phyloP scores from a whole-genome alignment of 805 yeast species.

The Suhomyces prunicola region DNA sequence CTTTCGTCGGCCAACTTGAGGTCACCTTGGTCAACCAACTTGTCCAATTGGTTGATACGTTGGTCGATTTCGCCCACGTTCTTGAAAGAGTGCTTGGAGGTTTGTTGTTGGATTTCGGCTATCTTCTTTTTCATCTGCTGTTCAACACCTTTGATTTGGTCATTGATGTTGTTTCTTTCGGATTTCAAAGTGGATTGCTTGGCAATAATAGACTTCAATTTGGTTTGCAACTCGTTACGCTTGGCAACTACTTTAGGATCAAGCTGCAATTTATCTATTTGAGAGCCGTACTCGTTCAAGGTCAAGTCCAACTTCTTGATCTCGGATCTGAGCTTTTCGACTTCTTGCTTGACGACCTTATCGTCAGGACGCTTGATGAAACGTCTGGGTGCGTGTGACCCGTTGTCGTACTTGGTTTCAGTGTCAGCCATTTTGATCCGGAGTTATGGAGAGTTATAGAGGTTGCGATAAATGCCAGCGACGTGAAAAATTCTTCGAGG shows the following conservation, averaged over 20 bases:
- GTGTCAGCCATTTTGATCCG: constrained; percentile 2
- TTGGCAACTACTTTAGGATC: constrained; percentile 29
- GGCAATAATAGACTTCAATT: constrained; percentile 40
- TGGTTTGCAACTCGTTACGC: constrained; percentile 31
- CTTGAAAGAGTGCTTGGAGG: constrained; percentile 69
- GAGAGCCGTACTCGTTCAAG: constrained; percentile 49
- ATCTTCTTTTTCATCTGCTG: constrained; percentile 68
- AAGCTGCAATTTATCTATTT: constrained; percentile 44
- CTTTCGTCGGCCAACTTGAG: constrained; percentile 90
- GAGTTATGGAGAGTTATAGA: not conserved
- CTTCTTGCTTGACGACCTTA: constrained; percentile 55
- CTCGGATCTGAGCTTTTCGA: constrained; percentile 55
- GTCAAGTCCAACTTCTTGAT: constrained; percentile 60
- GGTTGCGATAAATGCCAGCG: constrained; percentile 5
- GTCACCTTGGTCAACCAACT: constrained; percentile 69
- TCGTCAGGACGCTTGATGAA: constrained; percentile 76
- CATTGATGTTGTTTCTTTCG: constrained; percentile 52
- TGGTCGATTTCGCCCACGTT: constrained; percentile 65
- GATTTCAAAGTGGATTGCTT: constrained; percentile 49
- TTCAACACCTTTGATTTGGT: constrained; percentile 72
- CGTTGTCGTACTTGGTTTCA: constrained; percentile 4
- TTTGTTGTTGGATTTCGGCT: constrained; percentile 66
- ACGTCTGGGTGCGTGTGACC: constrained; percentile 30
- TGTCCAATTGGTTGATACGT: constrained; percentile 65
- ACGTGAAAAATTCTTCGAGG: constrained; percentile 7